Evolutionary conservation across 208 protist genomes (phyloP), one percentile per base, ranked within the genome.

Genomic region (Naegleria lovaniensis): DNA sequence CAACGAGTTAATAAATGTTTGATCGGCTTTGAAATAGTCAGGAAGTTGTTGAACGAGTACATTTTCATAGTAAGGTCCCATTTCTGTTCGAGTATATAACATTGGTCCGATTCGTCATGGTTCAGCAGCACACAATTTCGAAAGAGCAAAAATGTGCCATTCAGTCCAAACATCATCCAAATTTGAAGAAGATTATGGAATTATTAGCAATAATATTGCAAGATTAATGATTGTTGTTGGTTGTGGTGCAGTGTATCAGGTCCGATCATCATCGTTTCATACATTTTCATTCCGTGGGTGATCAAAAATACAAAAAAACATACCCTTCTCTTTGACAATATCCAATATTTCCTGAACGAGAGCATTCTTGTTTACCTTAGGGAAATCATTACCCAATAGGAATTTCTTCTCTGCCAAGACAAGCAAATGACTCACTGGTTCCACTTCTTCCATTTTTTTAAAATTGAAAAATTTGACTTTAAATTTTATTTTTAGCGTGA

Each of bases 1-100:
- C 96, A 98, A 96, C 85, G 92, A 94, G 51, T 92, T 89, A 40
- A 96, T 89, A 15, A 52, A 52, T 48, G 7, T 29, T 87, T 22
- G 9, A 87, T 87, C 84, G 2, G 13, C 6, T 36, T 87, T 87
- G 11, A 87, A 87, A 38, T 29, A 48, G 13, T 51, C 22, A 19
- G 83, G 40, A 33, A 48, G 41, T 43, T 87, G 19, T 55, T 25
- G 6, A 22, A 36, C 7, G 16, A 79, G 29, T 36, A 87, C 19
- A 52, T 87, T 36, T 87, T 87, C 40, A 87, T 87, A 87, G 33
- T 52, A 52, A 52, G 84, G 84, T 87, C 11, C 9, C 84, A 87
- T 87, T 43, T 87, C 84, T 87, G 33, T 40, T 67, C 11, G 22
- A 22, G 55, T 67, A 22, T 4, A 29, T 15, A 67, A 3, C 0